Conservation (phyloP, 768 basidiomycete species). For the Auriscalpium microsporum region DNA sequence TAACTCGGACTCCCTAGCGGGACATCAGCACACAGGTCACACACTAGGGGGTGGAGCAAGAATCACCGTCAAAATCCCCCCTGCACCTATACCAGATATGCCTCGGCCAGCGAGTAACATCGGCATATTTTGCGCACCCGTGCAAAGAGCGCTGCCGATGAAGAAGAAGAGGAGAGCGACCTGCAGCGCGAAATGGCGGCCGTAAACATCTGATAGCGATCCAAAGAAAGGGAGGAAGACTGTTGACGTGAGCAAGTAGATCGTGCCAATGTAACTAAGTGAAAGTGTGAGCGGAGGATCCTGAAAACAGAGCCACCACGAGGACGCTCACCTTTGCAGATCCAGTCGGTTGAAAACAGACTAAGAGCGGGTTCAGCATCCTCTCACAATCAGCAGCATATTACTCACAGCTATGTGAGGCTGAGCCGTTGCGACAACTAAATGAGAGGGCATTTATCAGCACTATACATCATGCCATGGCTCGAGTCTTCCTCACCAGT, state of each 20-base stretch:
- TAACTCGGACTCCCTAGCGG: constrained; percentile 25
- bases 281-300: background rate
- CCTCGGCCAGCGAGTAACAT: constrained; percentile 40
- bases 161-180: constrained; percentile 36
- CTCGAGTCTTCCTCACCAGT: constrained; percentile 18
- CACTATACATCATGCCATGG: background rate
- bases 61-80: constrained; percentile 31
- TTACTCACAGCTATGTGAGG: constrained; percentile 38
- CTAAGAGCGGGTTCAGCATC: constrained; percentile 5
- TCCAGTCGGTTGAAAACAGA: constrained; percentile 27
- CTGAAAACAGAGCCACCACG: background rate
- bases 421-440: constrained; percentile 46
- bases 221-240: constrained; percentile 46
- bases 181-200: constrained; percentile 40
- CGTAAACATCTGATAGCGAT: constrained; percentile 41
- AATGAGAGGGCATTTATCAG: background rate
- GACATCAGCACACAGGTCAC: constrained; percentile 7
- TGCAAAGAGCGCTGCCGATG: constrained; percentile 38
- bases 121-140: constrained; percentile 36
- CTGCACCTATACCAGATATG: constrained; percentile 42
- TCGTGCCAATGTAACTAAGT: constrained; percentile 39
- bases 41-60: background rate
- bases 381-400: background rate
- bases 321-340: constrained; percentile 21
- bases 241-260: constrained; percentile 42